Base-by-base conservation (phyloP, 306 rosid genomes). In the Sesbania bispinosa region DNA sequence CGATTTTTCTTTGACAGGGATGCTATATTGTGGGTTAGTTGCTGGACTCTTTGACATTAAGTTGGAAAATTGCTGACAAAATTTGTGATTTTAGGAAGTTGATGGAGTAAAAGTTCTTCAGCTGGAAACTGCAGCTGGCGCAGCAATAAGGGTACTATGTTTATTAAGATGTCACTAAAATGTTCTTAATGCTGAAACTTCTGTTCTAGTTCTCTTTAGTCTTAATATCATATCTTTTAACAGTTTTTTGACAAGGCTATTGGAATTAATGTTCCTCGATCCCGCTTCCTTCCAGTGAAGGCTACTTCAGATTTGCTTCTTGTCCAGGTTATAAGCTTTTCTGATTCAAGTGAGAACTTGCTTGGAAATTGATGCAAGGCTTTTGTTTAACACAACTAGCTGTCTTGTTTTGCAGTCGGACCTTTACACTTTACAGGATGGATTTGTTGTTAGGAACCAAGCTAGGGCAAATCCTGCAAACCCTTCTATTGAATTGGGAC, bases 61-160 rank as follows among this genome's bases (percentile, higher is more conserved):
- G 58, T 24, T 45, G 35, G 51, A 24, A 59, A 70, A 48, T 76
- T 61, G 58, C 81, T 73, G 60, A 78, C 32, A n/a, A 42, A 62
- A 4, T 58, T 73, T 62, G 32, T 35, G 75, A 41, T 75, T 62
- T 45, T 75, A 92, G 98, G 98, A 92, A 83, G 96, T 89, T 80
- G 96, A 88, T 16, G 98, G 98, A 69, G 64, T 83, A 61, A 89
- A 92, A 78, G 96, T 89, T 76, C 92, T 92, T 77, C 98, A 92
- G 81, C 86, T 92, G 54, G 98, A 92, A 86, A 92, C 98, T 38
- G 98, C 98, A 9, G 98, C 98, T 52, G 98, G 98, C 62, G 98
- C 98, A 26, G 98, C 98, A 64, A 92, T 92, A 58, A 81, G 81
- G 98, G 98, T 92, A 82, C 66, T 39, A 15, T 52, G 30, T 53